A percentile compares a stretch with the other conserved stretches of the same genome.
These are phyloP conservation scores for Hirschioporus abietinus DNA, from an alignment of 768 basidiomycete species.

Conservation along the genomic window DNA sequence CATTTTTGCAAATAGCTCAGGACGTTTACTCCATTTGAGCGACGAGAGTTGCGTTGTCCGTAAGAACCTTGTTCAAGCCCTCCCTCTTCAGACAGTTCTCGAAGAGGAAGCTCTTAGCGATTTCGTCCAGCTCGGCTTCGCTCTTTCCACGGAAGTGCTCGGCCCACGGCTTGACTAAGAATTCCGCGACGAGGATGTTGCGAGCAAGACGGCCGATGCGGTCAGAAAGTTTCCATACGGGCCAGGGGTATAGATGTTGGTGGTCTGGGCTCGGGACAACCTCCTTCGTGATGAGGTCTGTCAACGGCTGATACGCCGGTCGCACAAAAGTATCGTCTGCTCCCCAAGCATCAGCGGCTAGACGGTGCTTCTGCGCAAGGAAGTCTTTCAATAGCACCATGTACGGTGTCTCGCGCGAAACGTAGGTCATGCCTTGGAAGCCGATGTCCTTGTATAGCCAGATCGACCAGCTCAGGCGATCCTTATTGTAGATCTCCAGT, in stretches of 20 bases:
- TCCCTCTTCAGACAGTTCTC: slow-evolving; percentile 65
- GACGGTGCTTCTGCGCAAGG: slow-evolving; percentile 71
- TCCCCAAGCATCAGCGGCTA: slow-evolving; percentile 78
- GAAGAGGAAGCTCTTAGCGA: slow-evolving; percentile 73
- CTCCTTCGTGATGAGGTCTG: slow-evolving; percentile 55
- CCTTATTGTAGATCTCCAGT: slow-evolving; percentile 63
- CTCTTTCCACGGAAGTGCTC: slow-evolving; percentile 58
- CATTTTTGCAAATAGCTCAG: background rate
- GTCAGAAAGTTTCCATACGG: slow-evolving; percentile 55
- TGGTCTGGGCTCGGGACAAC: slow-evolving; percentile 40
- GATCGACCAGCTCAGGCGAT: slow-evolving; percentile 15
- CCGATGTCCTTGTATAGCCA: slow-evolving; percentile 80
- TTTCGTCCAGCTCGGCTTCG: slow-evolving; percentile 57
- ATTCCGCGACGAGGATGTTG: slow-evolving; percentile 66
- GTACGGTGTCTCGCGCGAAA: slow-evolving; percentile 64
- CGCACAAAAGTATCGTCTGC: slow-evolving; percentile 54
- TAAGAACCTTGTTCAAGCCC: slow-evolving; percentile 53
- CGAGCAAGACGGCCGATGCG: slow-evolving; percentile 57
- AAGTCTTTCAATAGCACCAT: slow-evolving; percentile 63
- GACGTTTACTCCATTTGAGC: background rate
- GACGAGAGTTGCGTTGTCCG: slow-evolving; percentile 30
- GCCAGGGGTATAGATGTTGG: slow-evolving; percentile 54
- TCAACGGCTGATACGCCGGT: slow-evolving; percentile 58
- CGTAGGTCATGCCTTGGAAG: slow-evolving; percentile 79
- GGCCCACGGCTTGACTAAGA: slow-evolving; percentile 68